A percentile compares a stretch with the other conserved stretches of the same genome.
Evolutionary conservation across 805 yeast genomes (phyloP).

Genomic region (Candida stauntonica): DNA sequence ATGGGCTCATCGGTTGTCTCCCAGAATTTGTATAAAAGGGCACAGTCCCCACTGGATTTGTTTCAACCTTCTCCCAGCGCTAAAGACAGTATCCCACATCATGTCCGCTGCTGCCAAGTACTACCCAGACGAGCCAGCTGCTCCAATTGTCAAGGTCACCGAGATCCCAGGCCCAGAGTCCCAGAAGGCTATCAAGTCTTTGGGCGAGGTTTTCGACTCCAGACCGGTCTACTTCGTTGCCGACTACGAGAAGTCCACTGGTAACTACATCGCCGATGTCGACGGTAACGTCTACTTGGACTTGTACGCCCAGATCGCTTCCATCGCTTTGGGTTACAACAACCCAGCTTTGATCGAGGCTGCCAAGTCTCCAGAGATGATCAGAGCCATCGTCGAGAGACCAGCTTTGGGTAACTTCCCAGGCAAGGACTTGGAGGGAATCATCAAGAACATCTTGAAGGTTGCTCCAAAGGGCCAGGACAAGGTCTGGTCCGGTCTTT

Average conservation of each 20-base stretch:
- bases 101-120: slow-evolving; percentile 47
- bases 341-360: slow-evolving; percentile 69
- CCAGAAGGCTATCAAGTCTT: slow-evolving; percentile 43
- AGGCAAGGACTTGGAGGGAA: slow-evolving; percentile 58
- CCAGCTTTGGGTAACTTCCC: slow-evolving; percentile 87
- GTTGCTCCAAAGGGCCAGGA: slow-evolving; percentile 78
- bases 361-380: slow-evolving; percentile 66
- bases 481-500: slow-evolving; percentile 72
- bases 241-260: slow-evolving; percentile 69
- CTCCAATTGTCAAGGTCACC: slow-evolving; percentile 56
- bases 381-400: slow-evolving; percentile 71
- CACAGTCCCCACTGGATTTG: not conserved
- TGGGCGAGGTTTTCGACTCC: slow-evolving; percentile 63
- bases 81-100: not conserved
- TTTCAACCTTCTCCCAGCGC: not conserved
- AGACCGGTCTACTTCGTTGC: slow-evolving; percentile 72
- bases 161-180: slow-evolving; percentile 77
- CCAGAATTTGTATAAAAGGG: not conserved
- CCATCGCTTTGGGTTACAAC: slow-evolving; percentile 82
- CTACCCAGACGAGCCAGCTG: slow-evolving; percentile 78
- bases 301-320: slow-evolving; percentile 79
- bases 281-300: slow-evolving; percentile 77
- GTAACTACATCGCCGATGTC: slow-evolving; percentile 76
- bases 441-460: slow-evolving; percentile 41
- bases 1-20: not conserved